A percentile compares a stretch with the other conserved stretches of the same genome.
Evolutionary conservation across 331 rosid genomes (phyloP).

Genomic region (Phaseolus coccineus): DNA sequence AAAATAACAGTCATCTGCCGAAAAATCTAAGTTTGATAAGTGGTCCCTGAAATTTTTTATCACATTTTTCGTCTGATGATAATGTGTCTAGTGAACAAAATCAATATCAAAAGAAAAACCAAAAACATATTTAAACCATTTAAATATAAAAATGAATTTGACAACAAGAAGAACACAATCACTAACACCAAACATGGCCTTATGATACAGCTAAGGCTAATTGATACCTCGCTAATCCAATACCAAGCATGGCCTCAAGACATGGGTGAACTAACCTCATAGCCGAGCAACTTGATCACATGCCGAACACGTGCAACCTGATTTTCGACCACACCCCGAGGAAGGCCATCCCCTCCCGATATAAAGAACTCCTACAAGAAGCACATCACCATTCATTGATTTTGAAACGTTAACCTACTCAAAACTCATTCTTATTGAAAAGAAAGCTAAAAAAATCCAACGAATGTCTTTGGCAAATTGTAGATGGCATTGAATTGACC

Average conservation of each 20-base stretch:
- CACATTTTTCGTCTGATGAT: too few species aligned
- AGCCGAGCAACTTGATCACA: slow-evolving; percentile 78
- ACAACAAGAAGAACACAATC: slow-evolving; percentile 25
- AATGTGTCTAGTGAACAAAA: too few species aligned
- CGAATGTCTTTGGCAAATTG: slow-evolving; percentile 33
- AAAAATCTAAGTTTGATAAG: too few species aligned
- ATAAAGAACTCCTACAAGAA: slow-evolving; percentile 84
- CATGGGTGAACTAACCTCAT: slow-evolving; percentile 71
- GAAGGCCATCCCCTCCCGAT: slow-evolving; percentile 99
- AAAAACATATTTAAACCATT: neutral
- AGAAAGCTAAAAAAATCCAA: slow-evolving; percentile 2
- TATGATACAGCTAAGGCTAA: slow-evolving; percentile 6
- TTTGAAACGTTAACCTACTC: slow-evolving; percentile 20
- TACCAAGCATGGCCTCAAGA: neutral
- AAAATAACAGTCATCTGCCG: too few species aligned
- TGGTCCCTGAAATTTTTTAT: too few species aligned
- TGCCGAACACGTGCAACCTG: slow-evolving; percentile 87
- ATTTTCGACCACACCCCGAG: slow-evolving; percentile 96
- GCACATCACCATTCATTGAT: neutral
- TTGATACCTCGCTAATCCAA: slow-evolving; percentile 3
- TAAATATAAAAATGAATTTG: slow-evolving; percentile 16
- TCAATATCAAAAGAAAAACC: too few species aligned
- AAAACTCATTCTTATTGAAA: neutral
- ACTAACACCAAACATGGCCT: slow-evolving; percentile 13
- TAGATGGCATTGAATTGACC: slow-evolving; percentile 33